Base-by-base conservation (phyloP, 257 asterid genomes). In the Knoxia roxburghii region DNA sequence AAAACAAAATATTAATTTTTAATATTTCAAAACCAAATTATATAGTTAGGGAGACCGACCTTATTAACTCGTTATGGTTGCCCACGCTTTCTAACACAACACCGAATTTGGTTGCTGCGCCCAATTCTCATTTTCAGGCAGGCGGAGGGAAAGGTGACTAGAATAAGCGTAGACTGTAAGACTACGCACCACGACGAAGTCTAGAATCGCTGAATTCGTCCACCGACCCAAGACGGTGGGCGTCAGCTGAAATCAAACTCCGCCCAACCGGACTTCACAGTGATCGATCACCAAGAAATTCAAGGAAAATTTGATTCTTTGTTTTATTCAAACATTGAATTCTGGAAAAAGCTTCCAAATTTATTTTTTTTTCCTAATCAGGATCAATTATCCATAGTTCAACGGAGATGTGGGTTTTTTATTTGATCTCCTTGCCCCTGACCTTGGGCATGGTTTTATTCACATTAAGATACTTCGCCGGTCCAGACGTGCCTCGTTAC, bases 361-460 rank as follows among this genome's bases (percentile, higher is more conserved):
- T 54, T 30, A 33, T 6, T 5, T 27, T 57, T 37, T 9, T 9
- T 9, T 37, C 9, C 41, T 37, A 3, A 4, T 37, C 24, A 29
- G 56, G 67, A 72, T 49, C 69, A 50, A 30, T 65, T 65, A 58
- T 32, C 1, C 39, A 23, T 6, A 32, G 12, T 43, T 17, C 27
- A 11, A 43, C 40, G 32, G 61, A 79, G 79, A 92, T 92, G 99
- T 94, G 99, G 99, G 95, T 90, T 45, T 94, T 94, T 62, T 94
- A 94, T 83, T 71, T 94, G 96, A 90, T 94, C 91, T 90, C 97
- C 77, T 83, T 94, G 81, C 97, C 95, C 56, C 71, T 94, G 79
- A 88, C 97, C 83, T 83, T 94, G 66, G 93, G 96, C 39, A 86
- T 94, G 97, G 96, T 88, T 37, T 58, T 85, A 33, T 82, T 87